A percentile compares a stretch with the other conserved stretches of the same genome.
Conservation (phyloP, 352 stramenopile species). For the Phytophthora fragariaefolia region DNA sequence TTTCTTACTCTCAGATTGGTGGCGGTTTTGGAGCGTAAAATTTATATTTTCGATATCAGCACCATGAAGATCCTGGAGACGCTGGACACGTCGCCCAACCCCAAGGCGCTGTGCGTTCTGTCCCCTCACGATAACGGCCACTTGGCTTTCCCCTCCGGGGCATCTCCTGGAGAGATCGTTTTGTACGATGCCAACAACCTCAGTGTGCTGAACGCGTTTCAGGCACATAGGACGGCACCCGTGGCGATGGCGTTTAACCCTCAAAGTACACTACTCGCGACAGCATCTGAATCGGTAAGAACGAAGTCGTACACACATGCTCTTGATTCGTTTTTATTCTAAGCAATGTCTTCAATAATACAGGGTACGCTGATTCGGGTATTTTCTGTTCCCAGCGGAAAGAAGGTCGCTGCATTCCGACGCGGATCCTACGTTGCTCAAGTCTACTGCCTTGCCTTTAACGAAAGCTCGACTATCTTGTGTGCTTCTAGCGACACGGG, state of each 20-base stretch:
- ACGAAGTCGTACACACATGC: neutral
- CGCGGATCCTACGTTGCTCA: conserved; percentile 95
- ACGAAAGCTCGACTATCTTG: conserved; percentile 92
- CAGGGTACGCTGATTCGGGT: conserved; percentile 98
- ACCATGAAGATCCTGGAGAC: conserved; percentile 94
- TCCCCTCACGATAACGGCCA: conserved; percentile 89
- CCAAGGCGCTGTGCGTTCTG: conserved; percentile 81
- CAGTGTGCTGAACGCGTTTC: conserved; percentile 92
- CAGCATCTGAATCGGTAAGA: conserved; percentile 89
- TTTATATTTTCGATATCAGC: conserved; percentile 95
- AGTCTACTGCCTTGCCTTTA: conserved; percentile 97
- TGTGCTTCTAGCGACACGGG: conserved; percentile 97
- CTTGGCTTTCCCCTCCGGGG: conserved; percentile 84
- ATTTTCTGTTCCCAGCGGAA: conserved; percentile 94
- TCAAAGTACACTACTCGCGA: conserved; percentile 88
- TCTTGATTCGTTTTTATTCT: neutral
- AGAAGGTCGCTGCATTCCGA: conserved; percentile 93
- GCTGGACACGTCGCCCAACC: conserved; percentile 90
- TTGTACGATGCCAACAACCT: conserved; percentile 94
- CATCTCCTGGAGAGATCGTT: conserved; percentile 88
- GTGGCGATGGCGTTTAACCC: conserved; percentile 91
- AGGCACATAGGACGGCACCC: conserved; percentile 87
- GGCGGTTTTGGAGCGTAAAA: conserved; percentile 87
- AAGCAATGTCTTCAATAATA: neutral
- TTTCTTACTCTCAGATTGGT: conserved; percentile 52